phyloP scores from a whole-genome alignment of 192 early-diverging fungal species.

The Geosiphon pyriformis region DNA sequence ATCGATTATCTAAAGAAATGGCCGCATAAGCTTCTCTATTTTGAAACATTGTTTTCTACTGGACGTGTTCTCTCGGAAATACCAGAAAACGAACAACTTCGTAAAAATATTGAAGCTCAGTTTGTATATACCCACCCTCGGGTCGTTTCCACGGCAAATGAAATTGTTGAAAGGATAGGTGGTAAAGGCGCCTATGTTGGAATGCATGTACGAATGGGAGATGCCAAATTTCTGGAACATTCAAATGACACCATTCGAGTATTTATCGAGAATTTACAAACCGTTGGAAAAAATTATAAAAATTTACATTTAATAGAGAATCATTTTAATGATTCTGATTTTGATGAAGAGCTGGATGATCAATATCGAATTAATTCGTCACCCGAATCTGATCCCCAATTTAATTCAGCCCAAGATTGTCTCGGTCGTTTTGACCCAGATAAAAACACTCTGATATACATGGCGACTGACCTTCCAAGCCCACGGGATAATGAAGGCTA shows the following conservation, averaged over 20 bases:
- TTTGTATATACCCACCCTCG: slow-evolving; percentile 33
- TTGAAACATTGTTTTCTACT: slow-evolving; percentile 45
- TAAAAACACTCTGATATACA: slow-evolving; percentile 39
- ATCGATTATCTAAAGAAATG: slow-evolving; percentile 34
- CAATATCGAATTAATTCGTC: too few species aligned
- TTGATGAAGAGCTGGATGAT: not conserved
- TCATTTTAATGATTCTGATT: too few species aligned
- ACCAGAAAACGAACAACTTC: slow-evolving; percentile 24
- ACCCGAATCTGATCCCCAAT: not conserved
- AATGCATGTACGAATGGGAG: slow-evolving; percentile 31
- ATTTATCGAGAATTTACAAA: not conserved
- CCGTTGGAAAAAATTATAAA: slow-evolving; percentile 11
- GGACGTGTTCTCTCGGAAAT: slow-evolving; percentile 37
- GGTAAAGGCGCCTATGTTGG: slow-evolving; percentile 28
- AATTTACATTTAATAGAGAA: too few species aligned
- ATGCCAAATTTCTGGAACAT: slow-evolving; percentile 25
- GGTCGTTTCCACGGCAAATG: slow-evolving; percentile 32
- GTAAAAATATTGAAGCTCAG: slow-evolving; percentile 25
- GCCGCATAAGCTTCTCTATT: slow-evolving; percentile 38
- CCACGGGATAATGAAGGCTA: slow-evolving; percentile 43
- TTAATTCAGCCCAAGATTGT: not conserved
- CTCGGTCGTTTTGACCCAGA: slow-evolving; percentile 25
- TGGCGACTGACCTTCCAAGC: slow-evolving; percentile 46
- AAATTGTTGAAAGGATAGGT: slow-evolving; percentile 34
- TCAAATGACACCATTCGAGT: not conserved